Evolutionary conservation across 345 rosid genomes (phyloP).

Genomic region (Syzygium aqueum): DNA sequence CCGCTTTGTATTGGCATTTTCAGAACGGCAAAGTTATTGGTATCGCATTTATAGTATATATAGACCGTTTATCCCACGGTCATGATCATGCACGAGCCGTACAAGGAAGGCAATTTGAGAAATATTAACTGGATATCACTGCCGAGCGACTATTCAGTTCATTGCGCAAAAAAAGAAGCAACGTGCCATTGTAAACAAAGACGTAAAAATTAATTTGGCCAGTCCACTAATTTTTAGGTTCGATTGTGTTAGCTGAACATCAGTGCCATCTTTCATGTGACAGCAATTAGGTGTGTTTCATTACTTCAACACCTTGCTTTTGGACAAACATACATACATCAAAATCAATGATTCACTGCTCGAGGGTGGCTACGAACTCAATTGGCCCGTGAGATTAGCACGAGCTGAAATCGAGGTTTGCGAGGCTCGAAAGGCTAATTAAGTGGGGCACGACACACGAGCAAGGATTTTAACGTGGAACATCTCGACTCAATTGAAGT

Average conservation of each 20-base stretch:
- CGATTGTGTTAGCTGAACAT: neutral
- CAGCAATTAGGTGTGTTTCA: neutral
- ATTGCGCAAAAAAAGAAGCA: neutral
- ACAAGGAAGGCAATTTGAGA: neutral
- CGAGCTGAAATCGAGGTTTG: neutral
- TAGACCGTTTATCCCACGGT: neutral
- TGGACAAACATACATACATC: neutral
- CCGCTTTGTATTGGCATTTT: neutral
- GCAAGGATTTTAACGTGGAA: neutral
- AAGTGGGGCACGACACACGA: neutral
- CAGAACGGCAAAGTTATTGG: neutral
- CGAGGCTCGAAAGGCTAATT: neutral
- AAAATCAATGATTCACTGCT: neutral
- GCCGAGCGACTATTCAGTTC: neutral
- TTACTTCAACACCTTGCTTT: neutral
- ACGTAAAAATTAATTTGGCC: neutral
- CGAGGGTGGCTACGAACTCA: neutral
- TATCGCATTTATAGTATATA: neutral
- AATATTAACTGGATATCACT: too few relatives aligned
- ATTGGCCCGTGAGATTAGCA: neutral
- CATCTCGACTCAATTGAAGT: neutral
- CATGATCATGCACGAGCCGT: neutral
- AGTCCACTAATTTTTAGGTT: neutral
- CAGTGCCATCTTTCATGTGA: neutral
- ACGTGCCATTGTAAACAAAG: neutral